Percentiles rank a stretch among this genome's conserved stretches.
Conservation (phyloP, 495 filamentous ascomycete genomes). For the Xylaria bambusicola region DNA sequence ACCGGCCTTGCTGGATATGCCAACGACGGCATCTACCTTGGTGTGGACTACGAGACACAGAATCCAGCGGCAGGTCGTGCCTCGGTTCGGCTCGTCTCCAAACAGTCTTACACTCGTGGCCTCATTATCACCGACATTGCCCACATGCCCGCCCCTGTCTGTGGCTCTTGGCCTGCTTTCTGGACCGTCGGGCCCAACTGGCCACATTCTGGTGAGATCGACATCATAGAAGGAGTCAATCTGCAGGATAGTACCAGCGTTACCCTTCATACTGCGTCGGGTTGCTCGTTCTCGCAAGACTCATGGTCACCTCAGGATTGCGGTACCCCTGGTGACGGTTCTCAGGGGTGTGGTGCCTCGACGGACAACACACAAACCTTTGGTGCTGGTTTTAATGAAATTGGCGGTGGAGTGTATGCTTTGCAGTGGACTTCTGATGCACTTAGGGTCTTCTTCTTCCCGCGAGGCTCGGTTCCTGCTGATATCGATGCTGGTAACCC, state of each 20-base stretch:
- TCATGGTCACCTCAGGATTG: slow-evolving; percentile 54
- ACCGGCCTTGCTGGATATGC: slow-evolving; percentile 59
- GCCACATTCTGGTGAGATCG: slow-evolving; percentile 82
- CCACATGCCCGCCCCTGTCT: slow-evolving; percentile 74
- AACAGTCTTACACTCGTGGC: slow-evolving; percentile 65
- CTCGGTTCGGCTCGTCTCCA: slow-evolving; percentile 69
- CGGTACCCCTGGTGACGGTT: slow-evolving; percentile 50
- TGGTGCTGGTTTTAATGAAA: slow-evolving; percentile 71
- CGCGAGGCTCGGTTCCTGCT: slow-evolving; percentile 56
- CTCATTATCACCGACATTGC: slow-evolving; percentile 73
- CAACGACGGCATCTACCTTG: slow-evolving; percentile 53
- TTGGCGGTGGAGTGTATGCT: slow-evolving; percentile 75
- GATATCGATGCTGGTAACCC: slow-evolving; percentile 61
- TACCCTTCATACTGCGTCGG: slow-evolving; percentile 70
- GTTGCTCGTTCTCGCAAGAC: slow-evolving; percentile 59
- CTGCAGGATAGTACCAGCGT: slow-evolving; percentile 62
- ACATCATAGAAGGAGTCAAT: slow-evolving; percentile 90
- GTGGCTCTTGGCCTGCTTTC: slow-evolving; percentile 63
- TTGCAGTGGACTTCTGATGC: slow-evolving; percentile 68
- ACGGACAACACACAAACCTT: slow-evolving; percentile 56
- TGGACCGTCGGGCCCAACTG: slow-evolving; percentile 78
- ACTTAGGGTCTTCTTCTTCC: slow-evolving; percentile 81
- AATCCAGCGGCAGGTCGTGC: slow-evolving; percentile 58
- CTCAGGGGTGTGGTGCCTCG: slow-evolving; percentile 50
- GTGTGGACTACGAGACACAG: slow-evolving; percentile 52